phyloP scores from a whole-genome alignment of 768 basidiomycete genomes.

The Lentinula sp. region DNA sequence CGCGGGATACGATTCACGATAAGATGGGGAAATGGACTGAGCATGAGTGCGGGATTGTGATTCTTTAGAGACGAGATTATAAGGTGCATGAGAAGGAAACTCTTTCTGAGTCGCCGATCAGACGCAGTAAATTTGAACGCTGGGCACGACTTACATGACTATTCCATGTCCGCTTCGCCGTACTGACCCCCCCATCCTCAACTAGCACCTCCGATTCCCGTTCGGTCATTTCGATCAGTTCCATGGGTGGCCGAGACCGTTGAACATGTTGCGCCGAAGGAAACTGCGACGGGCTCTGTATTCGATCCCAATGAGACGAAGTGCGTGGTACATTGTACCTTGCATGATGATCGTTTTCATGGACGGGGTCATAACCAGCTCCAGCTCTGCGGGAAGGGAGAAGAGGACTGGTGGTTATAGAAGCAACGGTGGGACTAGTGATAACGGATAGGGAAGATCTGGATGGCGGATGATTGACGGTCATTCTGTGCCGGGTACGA shows the following conservation, averaged over 20 bases:
- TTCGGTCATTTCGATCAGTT: background rate
- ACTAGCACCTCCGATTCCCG: background rate
- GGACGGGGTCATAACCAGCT: slow-evolving; percentile 5
- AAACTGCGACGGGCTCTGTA: background rate
- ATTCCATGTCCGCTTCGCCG: background rate
- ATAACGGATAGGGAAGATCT: background rate
- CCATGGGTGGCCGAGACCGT: background rate
- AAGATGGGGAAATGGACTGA: background rate
- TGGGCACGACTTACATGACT: background rate
- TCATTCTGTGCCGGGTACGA: background rate
- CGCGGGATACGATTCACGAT: background rate
- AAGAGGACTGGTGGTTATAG: background rate
- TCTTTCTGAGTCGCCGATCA: background rate
- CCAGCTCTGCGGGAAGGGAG: background rate
- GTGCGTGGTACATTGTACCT: background rate
- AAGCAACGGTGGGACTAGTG: background rate
- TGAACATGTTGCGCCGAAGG: background rate
- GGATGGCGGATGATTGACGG: background rate
- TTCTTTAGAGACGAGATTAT: background rate
- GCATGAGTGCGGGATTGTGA: background rate
- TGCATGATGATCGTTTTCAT: slow-evolving; percentile 1
- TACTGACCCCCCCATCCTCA: background rate
- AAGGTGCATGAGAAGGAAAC: background rate
- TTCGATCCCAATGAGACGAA: background rate
- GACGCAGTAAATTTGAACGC: background rate